Evolutionary conservation across 108 stramenopile species (phyloP).

Genomic region (Nitzschia inconspicua): DNA sequence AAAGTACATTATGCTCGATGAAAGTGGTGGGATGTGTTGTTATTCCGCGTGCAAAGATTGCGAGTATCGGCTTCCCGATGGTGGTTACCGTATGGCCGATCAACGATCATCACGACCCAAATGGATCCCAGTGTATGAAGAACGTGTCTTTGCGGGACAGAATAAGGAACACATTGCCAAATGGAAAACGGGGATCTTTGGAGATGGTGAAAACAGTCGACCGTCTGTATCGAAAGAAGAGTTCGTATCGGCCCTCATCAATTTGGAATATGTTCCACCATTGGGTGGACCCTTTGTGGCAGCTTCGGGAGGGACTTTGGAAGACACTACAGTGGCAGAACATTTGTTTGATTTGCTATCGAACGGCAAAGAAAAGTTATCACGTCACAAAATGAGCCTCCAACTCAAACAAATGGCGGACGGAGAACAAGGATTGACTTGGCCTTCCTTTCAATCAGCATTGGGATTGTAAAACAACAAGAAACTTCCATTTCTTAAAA

Average conservation of each 20-base stretch:
- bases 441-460: slow-evolving; percentile 58
- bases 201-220: slow-evolving; percentile 25
- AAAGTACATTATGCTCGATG: slow-evolving; percentile 84
- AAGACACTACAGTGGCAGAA: slow-evolving; percentile 45
- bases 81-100: slow-evolving; percentile 83
- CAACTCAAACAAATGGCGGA: slow-evolving; percentile 58
- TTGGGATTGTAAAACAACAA: slow-evolving; percentile 20
- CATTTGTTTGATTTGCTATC: slow-evolving; percentile 63
- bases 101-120: slow-evolving; percentile 74
- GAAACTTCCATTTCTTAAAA: neutral
- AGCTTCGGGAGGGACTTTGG: slow-evolving; percentile 50
- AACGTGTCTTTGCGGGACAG: slow-evolving; percentile 47
- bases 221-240: slow-evolving; percentile 60
- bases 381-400: slow-evolving; percentile 59
- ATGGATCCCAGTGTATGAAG: slow-evolving; percentile 80
- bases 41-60: slow-evolving; percentile 75
- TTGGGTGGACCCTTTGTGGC: slow-evolving; percentile 74
- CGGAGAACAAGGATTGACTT: slow-evolving; percentile 74
- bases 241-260: slow-evolving; percentile 46
- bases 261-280: slow-evolving; percentile 61
- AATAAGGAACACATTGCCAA: slow-evolving; percentile 75
- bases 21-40: slow-evolving; percentile 79
- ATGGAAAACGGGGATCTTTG: slow-evolving; percentile 67
- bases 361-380: slow-evolving; percentile 64
- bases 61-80: slow-evolving; percentile 70